Evolutionary conservation across 768 basidiomycete genomes (phyloP), one percentile per base, ranked within the genome.

Genomic region (Podaxis pistillaris): DNA sequence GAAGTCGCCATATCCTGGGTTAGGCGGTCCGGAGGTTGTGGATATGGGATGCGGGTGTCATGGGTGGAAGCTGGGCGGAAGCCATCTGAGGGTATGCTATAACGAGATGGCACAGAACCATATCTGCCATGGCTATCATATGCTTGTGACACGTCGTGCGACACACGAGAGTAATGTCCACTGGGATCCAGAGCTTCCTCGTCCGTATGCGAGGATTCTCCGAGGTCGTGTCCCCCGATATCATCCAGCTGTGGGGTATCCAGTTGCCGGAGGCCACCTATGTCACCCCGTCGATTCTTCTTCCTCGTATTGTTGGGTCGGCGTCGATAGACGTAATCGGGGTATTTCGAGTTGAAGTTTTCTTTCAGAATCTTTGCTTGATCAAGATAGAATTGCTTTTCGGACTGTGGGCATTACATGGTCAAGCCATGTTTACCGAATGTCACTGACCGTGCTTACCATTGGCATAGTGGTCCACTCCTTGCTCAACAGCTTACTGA

Each of bases 291-390:
- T 38, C 58, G 22, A 50, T 56, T 62, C 54, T 62, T 62, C 30
- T 62, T 62, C 68, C 93, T 86, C 60, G 89, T 89, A 72, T 94
- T 93, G 77, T 94, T 94, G 28, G 93, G 93, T 56, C 93, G 83
- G 57, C 93, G 86, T 68, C 88, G 85, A 78, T 94, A 94, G 50
- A 94, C 91, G 68, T 94, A 94, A 81, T 93, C 91, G 15, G 93
- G 93, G 74, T 93, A 94, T 70, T 86, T 90, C 24, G 82, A 75
- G 73, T 94, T 94, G 79, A 94, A 94, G 58, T 78, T 86, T 66
- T 94, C 93, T 73, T 94, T 94, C 59, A 94, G 76, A 64, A 86
- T 83, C 74, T 93, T 93, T 9, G 93, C 93, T 72, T 91, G 90
- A 70, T 93, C 88, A 62, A 91, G 86, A 72, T 93, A 94, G 73